phyloP scores from a whole-genome alignment of 106 monocot genomes.

The Xerophyta viscosa region DNA sequence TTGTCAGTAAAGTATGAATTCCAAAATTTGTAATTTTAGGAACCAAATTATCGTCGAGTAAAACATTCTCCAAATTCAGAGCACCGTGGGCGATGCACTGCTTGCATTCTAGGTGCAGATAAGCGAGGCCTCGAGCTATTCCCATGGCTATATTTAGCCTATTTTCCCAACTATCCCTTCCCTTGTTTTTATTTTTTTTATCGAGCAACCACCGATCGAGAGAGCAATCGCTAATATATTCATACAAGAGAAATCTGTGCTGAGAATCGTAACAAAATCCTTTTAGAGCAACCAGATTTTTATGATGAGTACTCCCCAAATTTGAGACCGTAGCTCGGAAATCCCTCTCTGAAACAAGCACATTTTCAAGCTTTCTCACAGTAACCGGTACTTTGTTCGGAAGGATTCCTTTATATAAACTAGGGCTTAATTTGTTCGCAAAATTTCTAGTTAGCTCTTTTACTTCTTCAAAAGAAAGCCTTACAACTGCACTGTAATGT shows the following conservation, averaged over 20 bases:
- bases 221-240: constrained; percentile 27
- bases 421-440: constrained; percentile 18
- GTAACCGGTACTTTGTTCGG: constrained; percentile 23
- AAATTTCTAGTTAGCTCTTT: constrained; percentile 34
- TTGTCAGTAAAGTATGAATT: constrained; percentile 13
- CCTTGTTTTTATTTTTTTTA: not conserved
- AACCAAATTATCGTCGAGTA: constrained; percentile 28
- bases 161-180: constrained; percentile 16
- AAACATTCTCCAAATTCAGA: constrained; percentile 28
- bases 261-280: constrained; percentile 26
- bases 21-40: constrained; percentile 30
- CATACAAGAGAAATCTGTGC: constrained; percentile 26
- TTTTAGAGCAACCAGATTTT: constrained; percentile 35
- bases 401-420: constrained; percentile 23
- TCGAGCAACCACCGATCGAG: constrained; percentile 30
- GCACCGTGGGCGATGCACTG: constrained; percentile 32
- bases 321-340: constrained; percentile 18
- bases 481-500: constrained; percentile 25
- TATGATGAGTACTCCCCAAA: constrained; percentile 31
- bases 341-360: constrained; percentile 21
- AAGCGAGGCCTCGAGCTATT: constrained; percentile 25
- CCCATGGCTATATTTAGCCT: constrained; percentile 31
- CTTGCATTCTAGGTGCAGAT: constrained; percentile 36
- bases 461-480: constrained; percentile 33
- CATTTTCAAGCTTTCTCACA: constrained; percentile 19